Percentiles rank a stretch among this genome's conserved stretches.
Conservation (phyloP, 2,329 filamentous ascomycete species). For the Periglandula ipomoeae region DNA sequence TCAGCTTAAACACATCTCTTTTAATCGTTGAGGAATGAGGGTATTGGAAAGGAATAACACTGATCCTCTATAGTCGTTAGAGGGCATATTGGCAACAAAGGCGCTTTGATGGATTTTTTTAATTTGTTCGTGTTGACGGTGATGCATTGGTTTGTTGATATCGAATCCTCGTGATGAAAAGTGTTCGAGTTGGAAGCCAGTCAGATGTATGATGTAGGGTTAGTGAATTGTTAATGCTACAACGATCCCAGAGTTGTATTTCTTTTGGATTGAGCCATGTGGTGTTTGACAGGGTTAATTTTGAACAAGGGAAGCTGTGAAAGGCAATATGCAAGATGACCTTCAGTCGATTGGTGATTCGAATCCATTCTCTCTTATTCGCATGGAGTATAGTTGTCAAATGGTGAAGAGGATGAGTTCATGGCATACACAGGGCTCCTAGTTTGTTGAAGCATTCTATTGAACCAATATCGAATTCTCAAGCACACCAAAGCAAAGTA, state of each 20-base stretch:
- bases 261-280: neutral
- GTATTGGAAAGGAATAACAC: neutral
- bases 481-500: too few relatives aligned
- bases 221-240: neutral
- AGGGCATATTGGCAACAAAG: constrained; percentile 4
- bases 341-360: too few relatives aligned
- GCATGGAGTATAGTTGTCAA: too few relatives aligned
- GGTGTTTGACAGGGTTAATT: neutral
- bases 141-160: neutral
- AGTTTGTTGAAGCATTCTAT: too few relatives aligned
- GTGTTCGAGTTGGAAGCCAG: neutral
- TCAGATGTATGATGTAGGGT: too few relatives aligned
- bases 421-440: too few relatives aligned
- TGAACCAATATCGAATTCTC: too few relatives aligned
- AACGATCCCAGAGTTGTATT: neutral
- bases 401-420: too few relatives aligned
- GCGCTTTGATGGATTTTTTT: neutral
- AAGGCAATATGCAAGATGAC: too few relatives aligned
- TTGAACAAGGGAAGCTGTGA: too few relatives aligned
- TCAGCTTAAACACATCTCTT: neutral
- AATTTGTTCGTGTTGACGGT: neutral
- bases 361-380: too few relatives aligned
- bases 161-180: neutral
- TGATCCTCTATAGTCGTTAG: neutral
- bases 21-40: constrained; percentile 1